A percentile compares a stretch with the other conserved stretches of the same genome.
Conservation (phyloP, 2,329 filamentous ascomycete genomes). For the Claviceps sp. region DNA sequence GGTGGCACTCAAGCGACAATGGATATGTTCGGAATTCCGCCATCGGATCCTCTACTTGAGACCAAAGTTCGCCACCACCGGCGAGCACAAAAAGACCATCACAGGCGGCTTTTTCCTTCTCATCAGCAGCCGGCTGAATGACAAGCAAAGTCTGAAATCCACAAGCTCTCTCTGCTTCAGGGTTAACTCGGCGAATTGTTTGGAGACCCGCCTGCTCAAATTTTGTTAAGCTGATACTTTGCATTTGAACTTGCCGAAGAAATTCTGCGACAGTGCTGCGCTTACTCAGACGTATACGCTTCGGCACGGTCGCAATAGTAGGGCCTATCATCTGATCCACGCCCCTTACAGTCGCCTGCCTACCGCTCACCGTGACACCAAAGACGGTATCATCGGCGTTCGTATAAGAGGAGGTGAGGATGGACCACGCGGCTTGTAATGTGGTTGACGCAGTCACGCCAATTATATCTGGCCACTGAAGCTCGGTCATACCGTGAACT, state of each 20-base stretch:
- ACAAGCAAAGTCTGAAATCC: slow-evolving; percentile 9
- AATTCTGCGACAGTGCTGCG: slow-evolving; percentile 7
- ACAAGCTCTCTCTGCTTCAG: slow-evolving; percentile 8
- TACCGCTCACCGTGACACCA: slow-evolving; percentile 14
- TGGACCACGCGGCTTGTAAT: slow-evolving; percentile 15
- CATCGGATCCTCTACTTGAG: not conserved
- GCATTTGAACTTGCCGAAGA: slow-evolving; percentile 11
- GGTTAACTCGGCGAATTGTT: slow-evolving; percentile 12
- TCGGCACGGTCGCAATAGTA: slow-evolving; percentile 15
- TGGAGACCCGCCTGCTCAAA: slow-evolving; percentile 16
- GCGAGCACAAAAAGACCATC: not conserved
- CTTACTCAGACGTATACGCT: slow-evolving; percentile 7
- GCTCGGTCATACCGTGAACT: slow-evolving; percentile 1
- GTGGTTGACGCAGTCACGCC: slow-evolving; percentile 12
- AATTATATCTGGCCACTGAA: slow-evolving; percentile 8
- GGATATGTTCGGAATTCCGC: slow-evolving; percentile 2
- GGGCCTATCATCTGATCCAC: slow-evolving; percentile 16
- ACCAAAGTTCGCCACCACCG: not conserved
- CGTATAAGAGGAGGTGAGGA: slow-evolving; percentile 25
- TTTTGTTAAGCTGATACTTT: slow-evolving; percentile 11
- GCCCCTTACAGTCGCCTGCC: slow-evolving; percentile 12
- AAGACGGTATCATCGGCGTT: slow-evolving; percentile 18
- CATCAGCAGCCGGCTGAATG: slow-evolving; percentile 1
- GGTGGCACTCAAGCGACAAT: slow-evolving; percentile 2
- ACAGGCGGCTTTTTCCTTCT: slow-evolving; percentile 1